Conservation (phyloP, 2,329 filamentous ascomycete genomes). For the Colletotrichum theobromicola region DNA sequence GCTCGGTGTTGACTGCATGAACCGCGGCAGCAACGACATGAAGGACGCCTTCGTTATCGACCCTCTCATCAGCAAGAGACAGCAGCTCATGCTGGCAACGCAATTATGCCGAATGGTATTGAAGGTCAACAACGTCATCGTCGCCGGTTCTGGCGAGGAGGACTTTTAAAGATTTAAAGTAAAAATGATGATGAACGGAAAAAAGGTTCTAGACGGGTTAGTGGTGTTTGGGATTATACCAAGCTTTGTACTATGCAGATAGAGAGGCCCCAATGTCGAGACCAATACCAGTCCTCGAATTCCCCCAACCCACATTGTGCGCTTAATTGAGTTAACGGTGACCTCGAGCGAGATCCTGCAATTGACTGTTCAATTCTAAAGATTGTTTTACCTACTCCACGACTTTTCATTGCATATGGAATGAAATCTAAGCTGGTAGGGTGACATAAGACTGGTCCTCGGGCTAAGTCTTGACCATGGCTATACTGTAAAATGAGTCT, state of each 20-base stretch:
- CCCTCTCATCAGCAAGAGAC: slow-evolving; percentile 95
- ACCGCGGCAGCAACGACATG: slow-evolving; percentile 95
- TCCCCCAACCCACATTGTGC: neutral
- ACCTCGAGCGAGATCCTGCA: no score
- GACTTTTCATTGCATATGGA: no score
- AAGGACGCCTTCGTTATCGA: slow-evolving; percentile 98
- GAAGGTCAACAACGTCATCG: slow-evolving; percentile 96
- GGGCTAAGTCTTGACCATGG: neutral
- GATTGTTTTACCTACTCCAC: neutral
- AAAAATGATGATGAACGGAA: slow-evolving; percentile 15
- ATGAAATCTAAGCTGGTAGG: neutral
- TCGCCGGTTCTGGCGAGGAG: slow-evolving; percentile 84
- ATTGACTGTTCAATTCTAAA: no score
- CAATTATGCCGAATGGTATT: slow-evolving; percentile 98
- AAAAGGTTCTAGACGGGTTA: slow-evolving; percentile 16
- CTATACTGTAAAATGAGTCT: neutral
- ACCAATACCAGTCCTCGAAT: slow-evolving; percentile 13
- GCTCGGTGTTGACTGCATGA: slow-evolving; percentile 97
- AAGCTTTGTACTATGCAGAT: slow-evolving; percentile 25
- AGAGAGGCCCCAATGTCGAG: slow-evolving; percentile 19
- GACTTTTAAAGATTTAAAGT: slow-evolving; percentile 71
- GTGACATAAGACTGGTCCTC: neutral
- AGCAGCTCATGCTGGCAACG: slow-evolving; percentile 94
- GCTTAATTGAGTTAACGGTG: neutral
- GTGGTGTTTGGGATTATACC: slow-evolving; percentile 23